Conservation (phyloP, 805 yeast genomes). For the Lipomyces sp. region DNA sequence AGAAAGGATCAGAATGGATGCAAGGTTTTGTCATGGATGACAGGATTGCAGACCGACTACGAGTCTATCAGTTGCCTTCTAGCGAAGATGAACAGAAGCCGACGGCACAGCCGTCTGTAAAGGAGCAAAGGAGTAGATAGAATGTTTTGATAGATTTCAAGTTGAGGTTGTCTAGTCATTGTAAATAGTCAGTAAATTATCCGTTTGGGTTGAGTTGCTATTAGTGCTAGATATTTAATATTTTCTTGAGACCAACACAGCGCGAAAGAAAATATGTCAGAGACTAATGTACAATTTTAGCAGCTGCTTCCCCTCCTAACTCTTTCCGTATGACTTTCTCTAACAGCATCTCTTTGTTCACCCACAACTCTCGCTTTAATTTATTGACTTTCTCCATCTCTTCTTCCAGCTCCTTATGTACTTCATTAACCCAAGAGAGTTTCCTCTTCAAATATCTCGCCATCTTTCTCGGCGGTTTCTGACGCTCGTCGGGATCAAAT, state of each 20-base stretch:
- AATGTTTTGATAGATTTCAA: background rate
- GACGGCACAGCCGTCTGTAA: background rate
- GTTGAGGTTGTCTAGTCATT: background rate
- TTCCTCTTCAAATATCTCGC: conserved; percentile 40
- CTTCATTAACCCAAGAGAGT: conserved; percentile 45
- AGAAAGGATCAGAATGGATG: conserved; percentile 85
- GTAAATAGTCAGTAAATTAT: background rate
- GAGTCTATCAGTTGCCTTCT: conserved; percentile 41
- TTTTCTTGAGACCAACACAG: background rate
- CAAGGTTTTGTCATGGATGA: conserved; percentile 72
- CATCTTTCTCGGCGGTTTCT: conserved; percentile 24
- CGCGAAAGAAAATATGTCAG: background rate
- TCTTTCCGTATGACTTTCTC: conserved; percentile 42
- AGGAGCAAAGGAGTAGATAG: background rate
- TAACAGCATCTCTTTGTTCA: conserved; percentile 46
- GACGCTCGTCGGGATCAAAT: conserved; percentile 33
- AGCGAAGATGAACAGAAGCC: conserved; percentile 9
- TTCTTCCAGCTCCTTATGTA: conserved; percentile 38
- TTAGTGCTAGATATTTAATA: background rate
- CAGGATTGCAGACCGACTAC: conserved; percentile 59
- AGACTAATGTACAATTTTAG: conserved; percentile 30
- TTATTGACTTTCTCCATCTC: conserved; percentile 38
- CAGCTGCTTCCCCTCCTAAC: conserved; percentile 37
- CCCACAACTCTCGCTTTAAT: conserved; percentile 41
- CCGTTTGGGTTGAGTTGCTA: background rate